These are phyloP conservation scores for Hordeum marinum DNA, from an alignment of 176 grass and related monocot species.

Conservation along the genomic window DNA sequence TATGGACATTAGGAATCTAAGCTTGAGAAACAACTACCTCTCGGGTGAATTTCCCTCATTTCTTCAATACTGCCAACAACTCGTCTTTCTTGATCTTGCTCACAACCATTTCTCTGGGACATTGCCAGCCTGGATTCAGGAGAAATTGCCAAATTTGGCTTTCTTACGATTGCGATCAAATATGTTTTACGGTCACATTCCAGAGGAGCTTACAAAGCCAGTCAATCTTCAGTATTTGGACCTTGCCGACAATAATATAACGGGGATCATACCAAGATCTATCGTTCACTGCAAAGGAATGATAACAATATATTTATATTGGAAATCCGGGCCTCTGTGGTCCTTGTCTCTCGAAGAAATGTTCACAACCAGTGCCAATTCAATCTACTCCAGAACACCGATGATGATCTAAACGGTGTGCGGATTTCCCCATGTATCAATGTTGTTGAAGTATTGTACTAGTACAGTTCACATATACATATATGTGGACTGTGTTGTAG, in stretches of 20 bases:
- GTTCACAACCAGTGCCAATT: too few species aligned
- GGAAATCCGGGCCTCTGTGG: too few species aligned
- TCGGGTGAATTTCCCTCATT: slow-evolving; percentile 15
- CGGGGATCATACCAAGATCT: not conserved
- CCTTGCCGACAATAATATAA: slow-evolving; percentile 11
- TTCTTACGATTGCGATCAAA: not conserved
- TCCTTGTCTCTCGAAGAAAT: too few species aligned
- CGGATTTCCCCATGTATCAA: not conserved
- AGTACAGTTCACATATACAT: too few species aligned
- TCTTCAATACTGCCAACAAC: not conserved
- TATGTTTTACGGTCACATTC: slow-evolving; percentile 38
- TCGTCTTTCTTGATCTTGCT: not conserved
- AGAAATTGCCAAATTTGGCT: not conserved
- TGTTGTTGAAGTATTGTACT: not conserved
- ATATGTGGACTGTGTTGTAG: too few species aligned
- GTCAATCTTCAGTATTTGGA: not conserved
- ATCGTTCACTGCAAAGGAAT: not conserved
- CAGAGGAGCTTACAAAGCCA: not conserved
- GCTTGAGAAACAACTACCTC: slow-evolving; percentile 8
- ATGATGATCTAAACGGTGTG: not conserved
- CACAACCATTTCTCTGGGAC: not conserved
- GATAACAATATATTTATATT: too few species aligned
- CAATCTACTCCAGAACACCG: too few species aligned
- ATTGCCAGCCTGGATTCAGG: not conserved
- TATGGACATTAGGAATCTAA: not conserved